phyloP scores from a whole-genome alignment of 2,329 filamentous ascomycete species.

The Geosmithia flava region DNA sequence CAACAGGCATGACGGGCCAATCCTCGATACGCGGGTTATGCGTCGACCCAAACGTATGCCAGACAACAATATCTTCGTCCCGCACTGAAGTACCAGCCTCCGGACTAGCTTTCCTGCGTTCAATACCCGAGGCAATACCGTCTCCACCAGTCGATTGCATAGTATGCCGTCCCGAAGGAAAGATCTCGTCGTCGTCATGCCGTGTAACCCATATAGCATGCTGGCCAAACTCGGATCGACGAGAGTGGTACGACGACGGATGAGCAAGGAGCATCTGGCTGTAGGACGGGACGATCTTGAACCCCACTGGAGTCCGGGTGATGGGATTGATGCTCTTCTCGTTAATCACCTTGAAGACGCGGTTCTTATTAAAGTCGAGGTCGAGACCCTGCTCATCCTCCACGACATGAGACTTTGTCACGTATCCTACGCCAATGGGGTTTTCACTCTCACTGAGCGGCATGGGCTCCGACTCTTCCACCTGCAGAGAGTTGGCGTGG shows the following conservation, averaged over 20 bases:
- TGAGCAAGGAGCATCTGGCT: constrained; percentile 33
- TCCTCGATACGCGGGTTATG: constrained; percentile 55
- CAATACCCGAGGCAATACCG: constrained; percentile 18
- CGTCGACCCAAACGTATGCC: constrained; percentile 47
- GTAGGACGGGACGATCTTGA: constrained; percentile 28
- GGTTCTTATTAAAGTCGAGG: constrained; percentile 34
- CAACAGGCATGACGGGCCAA: constrained; percentile 57
- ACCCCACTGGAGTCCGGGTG: constrained; percentile 29
- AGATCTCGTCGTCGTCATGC: constrained; percentile 28
- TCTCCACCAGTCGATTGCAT: constrained; percentile 33
- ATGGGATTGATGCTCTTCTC: constrained; percentile 25
- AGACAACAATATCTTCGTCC: constrained; percentile 42
- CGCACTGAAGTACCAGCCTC: constrained; percentile 23
- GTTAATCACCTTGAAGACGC: constrained; percentile 36
- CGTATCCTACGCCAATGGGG: constrained; percentile 36
- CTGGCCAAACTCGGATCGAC: constrained; percentile 26
- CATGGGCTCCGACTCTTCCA: constrained; percentile 26
- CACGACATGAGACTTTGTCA: constrained; percentile 28
- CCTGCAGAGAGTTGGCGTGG: constrained; percentile 36
- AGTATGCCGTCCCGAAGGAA: constrained; percentile 27
- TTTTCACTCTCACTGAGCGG: constrained; percentile 30
- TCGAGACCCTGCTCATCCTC: constrained; percentile 32
- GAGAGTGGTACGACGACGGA: constrained; percentile 22
- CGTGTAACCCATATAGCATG: constrained; percentile 33
- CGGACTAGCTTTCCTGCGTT: constrained; percentile 6